Evolutionary conservation across 2,329 filamentous ascomycete species (phyloP).

Genomic region (Alternaria novae-zelandiae): DNA sequence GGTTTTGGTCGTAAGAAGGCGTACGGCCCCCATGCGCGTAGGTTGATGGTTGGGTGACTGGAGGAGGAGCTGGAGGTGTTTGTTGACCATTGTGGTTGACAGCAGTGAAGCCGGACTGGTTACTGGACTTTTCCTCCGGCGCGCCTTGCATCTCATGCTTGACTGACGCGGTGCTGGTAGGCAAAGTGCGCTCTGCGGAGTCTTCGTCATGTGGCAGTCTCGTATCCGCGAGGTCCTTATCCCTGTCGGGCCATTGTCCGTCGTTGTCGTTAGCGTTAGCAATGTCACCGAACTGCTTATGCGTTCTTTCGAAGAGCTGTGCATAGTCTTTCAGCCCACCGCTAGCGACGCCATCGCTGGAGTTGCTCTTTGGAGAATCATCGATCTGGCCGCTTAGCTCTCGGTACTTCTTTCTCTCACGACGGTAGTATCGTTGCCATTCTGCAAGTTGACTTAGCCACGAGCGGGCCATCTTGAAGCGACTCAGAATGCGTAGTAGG

Average conservation of each 20-base stretch:
- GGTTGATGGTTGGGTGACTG: neutral
- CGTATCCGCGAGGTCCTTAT: constrained; percentile 17
- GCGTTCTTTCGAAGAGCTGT: constrained; percentile 21
- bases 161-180: neutral
- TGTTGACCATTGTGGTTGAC: constrained; percentile 10
- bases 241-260: constrained; percentile 10
- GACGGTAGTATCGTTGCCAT: constrained; percentile 16
- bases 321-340: constrained; percentile 28
- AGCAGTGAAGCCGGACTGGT: constrained; percentile 12
- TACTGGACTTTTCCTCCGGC: neutral
- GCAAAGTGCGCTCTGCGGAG: constrained; percentile 8
- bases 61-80: neutral
- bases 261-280: constrained; percentile 4
- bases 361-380: constrained; percentile 25
- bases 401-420: constrained; percentile 18
- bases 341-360: constrained; percentile 21
- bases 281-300: constrained; percentile 30
- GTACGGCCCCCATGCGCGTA: neutral
- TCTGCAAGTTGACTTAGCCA: constrained; percentile 17
- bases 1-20: neutral
- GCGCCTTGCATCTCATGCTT: constrained; percentile 9
- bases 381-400: constrained; percentile 18
- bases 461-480: constrained; percentile 22
- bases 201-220: constrained; percentile 24
- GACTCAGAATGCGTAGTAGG: constrained; percentile 17